Evolutionary conservation across 2,329 filamentous ascomycete genomes (phyloP).

Genomic region (Trichoderma pleuroti): DNA sequence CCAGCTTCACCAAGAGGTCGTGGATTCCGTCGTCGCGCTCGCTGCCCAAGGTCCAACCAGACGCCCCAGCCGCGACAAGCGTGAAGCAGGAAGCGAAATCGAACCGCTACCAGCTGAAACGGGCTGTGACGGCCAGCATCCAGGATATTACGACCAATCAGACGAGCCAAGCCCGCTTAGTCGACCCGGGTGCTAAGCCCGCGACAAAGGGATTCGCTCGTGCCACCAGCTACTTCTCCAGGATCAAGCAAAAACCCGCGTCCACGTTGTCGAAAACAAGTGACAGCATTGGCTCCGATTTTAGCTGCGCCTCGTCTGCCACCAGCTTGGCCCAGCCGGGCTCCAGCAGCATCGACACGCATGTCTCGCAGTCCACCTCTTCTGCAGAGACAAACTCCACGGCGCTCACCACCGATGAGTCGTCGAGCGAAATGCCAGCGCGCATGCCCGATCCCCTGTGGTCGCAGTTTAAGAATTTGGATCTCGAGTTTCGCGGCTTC

Average conservation of each 20-base stretch:
- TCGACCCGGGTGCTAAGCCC: constrained; percentile 36
- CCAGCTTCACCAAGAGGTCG: constrained; percentile 48
- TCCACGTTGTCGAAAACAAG: constrained; percentile 40
- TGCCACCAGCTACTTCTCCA: constrained; percentile 49
- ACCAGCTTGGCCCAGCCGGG: constrained; percentile 44
- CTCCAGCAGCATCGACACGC: constrained; percentile 35
- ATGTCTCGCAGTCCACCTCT: constrained; percentile 38
- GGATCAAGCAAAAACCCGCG: constrained; percentile 46
- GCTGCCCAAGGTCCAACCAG: constrained; percentile 39
- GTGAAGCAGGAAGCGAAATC: constrained; percentile 27
- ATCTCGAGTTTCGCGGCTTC: constrained; percentile 54
- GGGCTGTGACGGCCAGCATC: constrained; percentile 29
- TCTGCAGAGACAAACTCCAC: constrained; percentile 37
- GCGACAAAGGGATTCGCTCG: constrained; percentile 40
- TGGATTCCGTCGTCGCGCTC: constrained; percentile 51
- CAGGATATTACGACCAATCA: constrained; percentile 29
- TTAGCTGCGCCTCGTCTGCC: constrained; percentile 47
- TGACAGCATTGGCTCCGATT: constrained; percentile 38
- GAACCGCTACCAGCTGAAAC: constrained; percentile 26
- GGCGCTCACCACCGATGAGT: constrained; percentile 40
- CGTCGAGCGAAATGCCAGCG: constrained; percentile 43
- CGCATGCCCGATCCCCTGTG: constrained; percentile 51
- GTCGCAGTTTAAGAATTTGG: constrained; percentile 53
- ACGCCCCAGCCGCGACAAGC: constrained; percentile 24
- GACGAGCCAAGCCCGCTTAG: constrained; percentile 24